A percentile compares a stretch with the other conserved stretches of the same genome.
Evolutionary conservation across 768 basidiomycete species (phyloP).

Genomic region (Xerocomellus amylosporus): DNA sequence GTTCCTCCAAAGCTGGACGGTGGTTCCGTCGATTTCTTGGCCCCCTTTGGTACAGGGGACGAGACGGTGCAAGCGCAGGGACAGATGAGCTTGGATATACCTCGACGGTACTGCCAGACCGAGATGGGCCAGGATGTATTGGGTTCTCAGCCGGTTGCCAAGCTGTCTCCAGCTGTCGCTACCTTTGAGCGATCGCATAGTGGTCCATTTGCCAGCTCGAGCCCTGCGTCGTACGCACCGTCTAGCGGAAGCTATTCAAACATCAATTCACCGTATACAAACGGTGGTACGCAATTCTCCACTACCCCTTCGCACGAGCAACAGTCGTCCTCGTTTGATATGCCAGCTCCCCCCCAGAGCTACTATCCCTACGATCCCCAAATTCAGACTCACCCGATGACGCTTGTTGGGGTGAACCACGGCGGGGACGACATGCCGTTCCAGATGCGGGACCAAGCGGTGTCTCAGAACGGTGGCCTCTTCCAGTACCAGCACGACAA

Average conservation of each 20-base stretch:
- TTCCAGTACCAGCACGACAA: slow-evolving; percentile 26
- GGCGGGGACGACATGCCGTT: slow-evolving; percentile 16
- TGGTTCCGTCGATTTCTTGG: slow-evolving; percentile 21
- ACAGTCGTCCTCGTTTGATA: slow-evolving; percentile 20
- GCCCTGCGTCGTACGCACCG: slow-evolving; percentile 24
- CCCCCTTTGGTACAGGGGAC: slow-evolving; percentile 21
- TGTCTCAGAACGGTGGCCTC: slow-evolving; percentile 14
- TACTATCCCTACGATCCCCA: slow-evolving; percentile 26
- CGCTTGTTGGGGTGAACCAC: slow-evolving; percentile 20
- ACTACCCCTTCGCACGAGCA: slow-evolving; percentile 23
- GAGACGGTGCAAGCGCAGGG: slow-evolving; percentile 13
- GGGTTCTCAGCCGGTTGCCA: slow-evolving; percentile 9
- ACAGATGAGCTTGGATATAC: slow-evolving; percentile 14
- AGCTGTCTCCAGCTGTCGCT: slow-evolving; percentile 1
- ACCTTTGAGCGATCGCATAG: slow-evolving; percentile 27
- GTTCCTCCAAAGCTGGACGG: slow-evolving; percentile 17
- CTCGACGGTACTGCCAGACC: slow-evolving; percentile 13
- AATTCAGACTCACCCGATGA: slow-evolving; percentile 14
- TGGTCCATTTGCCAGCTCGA: slow-evolving; percentile 16
- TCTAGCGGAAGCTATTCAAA: slow-evolving; percentile 25
- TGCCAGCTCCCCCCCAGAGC: slow-evolving; percentile 12
- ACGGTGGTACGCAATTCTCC: slow-evolving; percentile 14
- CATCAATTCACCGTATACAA: slow-evolving; percentile 27
- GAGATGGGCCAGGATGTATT: slow-evolving; percentile 13
- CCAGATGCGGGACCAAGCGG: slow-evolving; percentile 15